These are phyloP conservation scores for Penicillium psychrosexuale DNA, from an alignment of 2,329 filamentous ascomycete genomes.

Conservation along the genomic window DNA sequence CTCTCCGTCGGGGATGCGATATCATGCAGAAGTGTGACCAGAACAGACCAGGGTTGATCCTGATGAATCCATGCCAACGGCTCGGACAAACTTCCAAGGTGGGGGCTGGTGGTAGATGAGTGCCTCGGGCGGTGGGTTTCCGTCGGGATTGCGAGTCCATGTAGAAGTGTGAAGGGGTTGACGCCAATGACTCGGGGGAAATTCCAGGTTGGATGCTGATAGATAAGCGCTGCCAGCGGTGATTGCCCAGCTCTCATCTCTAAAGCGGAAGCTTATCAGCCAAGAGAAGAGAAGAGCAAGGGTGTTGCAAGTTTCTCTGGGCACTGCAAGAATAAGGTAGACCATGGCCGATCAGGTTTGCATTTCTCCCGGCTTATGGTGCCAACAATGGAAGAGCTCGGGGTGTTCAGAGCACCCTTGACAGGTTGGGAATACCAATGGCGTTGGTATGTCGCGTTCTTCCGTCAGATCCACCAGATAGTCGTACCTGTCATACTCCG, in stretches of 20 bases:
- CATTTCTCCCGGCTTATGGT: background rate
- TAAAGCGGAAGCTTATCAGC: background rate
- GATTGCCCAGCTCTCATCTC: background rate
- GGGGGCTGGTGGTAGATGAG: background rate
- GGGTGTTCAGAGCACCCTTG: background rate
- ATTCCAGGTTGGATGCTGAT: background rate
- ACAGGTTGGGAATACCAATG: background rate
- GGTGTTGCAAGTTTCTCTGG: background rate
- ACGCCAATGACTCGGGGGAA: background rate
- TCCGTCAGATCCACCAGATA: background rate
- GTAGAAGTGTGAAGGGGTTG: background rate
- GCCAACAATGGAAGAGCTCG: background rate
- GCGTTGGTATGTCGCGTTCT: background rate
- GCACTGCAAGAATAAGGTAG: background rate
- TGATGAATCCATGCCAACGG: background rate
- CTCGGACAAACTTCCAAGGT: background rate
- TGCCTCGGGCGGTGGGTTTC: conserved; percentile 1
- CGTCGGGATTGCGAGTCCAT: background rate
- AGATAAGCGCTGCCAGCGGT: background rate
- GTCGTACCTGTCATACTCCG: conserved; percentile 12
- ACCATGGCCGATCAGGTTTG: background rate
- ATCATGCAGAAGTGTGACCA: background rate
- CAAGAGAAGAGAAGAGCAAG: background rate
- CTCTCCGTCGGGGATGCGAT: conserved; percentile 10
- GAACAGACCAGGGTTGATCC: background rate